Base-by-base conservation (phyloP, 257 asterid genomes). In the Solanum arcanum region DNA sequence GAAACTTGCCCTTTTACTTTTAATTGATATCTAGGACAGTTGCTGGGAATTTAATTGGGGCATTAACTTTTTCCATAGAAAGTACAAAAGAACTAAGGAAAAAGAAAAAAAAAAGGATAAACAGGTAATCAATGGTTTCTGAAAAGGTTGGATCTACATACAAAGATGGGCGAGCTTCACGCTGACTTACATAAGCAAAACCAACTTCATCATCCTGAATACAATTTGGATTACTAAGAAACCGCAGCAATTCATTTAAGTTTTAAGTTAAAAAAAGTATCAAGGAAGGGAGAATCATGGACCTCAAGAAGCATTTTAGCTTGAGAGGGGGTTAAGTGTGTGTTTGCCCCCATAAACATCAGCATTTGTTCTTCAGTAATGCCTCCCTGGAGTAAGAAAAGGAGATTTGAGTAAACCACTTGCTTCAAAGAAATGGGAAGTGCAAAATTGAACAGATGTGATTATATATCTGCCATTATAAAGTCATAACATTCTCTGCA, bases 311-410 rank as follows among this genome's bases (percentile, higher is more conserved):
- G 96, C 84, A 9, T 81, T 88, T 94, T 95, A 16, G 97, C 98
- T 88, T 95, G 98, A 86, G 89, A 78, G 62, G 98, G 95, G 82
- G 94, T 92, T 89, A 95, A 87, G 75, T 90, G 91, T 9, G 97
- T 94, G 90, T 96, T 93, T 88, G 98, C 99, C 64, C 99, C 99
- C 97, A 97, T 94, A 91, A 91, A 95, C 88, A 88, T 93, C 91
- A 97, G 92, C 99, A 97, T 95, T 94, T 97, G 99, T 91, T 97
- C 99, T 91, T 97, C 99, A 12, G 99, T 97, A 80, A 97, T 92
- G 75, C 99, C 99, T 80, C 98, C 99, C 99, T 97, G 93, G 86
- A 89, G 88, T 44, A 35, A 39, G 60, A 73, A 15, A 70, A 77
- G 15, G 77, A 31, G 42, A 69, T 64, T 29, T 49, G 46, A 52